A percentile compares a stretch with the other conserved stretches of the same genome.
phyloP scores from a whole-genome alignment of 352 stramenopile genomes.

The Pelagophyceae sp. region DNA sequence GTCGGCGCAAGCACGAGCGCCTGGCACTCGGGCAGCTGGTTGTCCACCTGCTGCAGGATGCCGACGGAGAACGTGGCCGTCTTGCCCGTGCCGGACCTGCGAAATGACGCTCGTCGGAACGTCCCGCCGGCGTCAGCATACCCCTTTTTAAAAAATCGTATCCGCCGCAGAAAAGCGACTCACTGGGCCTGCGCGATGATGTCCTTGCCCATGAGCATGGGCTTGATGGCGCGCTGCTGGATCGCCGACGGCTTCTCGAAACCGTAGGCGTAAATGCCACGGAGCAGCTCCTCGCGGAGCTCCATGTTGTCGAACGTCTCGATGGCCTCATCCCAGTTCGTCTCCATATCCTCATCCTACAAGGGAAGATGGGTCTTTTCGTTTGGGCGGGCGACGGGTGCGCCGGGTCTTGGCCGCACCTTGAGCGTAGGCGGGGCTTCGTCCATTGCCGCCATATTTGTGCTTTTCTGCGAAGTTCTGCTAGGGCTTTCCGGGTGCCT shows the following conservation, averaged over 20 bases:
- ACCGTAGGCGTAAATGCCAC: constrained; percentile 99
- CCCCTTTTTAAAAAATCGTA: too few relatives aligned
- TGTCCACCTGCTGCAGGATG: constrained; percentile 95
- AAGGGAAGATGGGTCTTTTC: too few relatives aligned
- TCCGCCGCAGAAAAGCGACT: constrained; percentile 52
- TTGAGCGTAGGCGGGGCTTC: too few relatives aligned
- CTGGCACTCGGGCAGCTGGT: constrained; percentile 87
- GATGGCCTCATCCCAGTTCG: constrained; percentile 96
- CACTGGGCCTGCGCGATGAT: constrained; percentile 98
- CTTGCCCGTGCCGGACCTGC: constrained; percentile 86
- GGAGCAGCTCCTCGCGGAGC: constrained; percentile 92
- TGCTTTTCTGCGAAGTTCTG: too few relatives aligned
- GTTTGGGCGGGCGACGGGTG: too few relatives aligned
- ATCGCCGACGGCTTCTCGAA: constrained; percentile 99
- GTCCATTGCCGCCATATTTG: too few relatives aligned
- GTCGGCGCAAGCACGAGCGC: constrained; percentile 97
- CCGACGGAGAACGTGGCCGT: constrained; percentile 97
- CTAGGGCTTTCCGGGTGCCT: too few relatives aligned
- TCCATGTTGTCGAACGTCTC: constrained; percentile 98
- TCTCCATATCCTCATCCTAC: constrained; percentile 83
- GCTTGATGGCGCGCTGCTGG: constrained; percentile 96
- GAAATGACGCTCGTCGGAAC: too few relatives aligned
- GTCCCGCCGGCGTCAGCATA: too few relatives aligned
- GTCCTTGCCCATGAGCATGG: constrained; percentile 90
- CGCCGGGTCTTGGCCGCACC: too few relatives aligned